Evolutionary conservation across 768 basidiomycete genomes (phyloP).

Genomic region (Rhizopogon rudus): DNA sequence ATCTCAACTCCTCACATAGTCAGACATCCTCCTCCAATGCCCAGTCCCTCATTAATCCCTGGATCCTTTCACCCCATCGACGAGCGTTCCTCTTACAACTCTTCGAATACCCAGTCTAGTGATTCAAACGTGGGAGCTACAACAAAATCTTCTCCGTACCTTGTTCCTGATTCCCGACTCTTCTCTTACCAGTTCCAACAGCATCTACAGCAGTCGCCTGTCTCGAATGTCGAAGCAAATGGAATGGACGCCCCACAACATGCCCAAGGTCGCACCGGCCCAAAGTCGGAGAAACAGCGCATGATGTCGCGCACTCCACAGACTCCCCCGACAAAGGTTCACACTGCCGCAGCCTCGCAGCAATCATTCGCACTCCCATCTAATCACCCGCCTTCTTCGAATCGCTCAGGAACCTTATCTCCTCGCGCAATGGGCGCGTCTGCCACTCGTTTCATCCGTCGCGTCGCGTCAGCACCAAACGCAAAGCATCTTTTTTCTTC

Average conservation of each 20-base stretch:
- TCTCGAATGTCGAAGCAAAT: constrained; percentile 10
- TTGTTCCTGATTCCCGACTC: constrained; percentile 22
- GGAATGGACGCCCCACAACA: constrained; percentile 22
- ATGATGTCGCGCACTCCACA: constrained; percentile 41
- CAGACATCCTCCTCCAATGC: constrained; percentile 29
- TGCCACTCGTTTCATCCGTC: constrained; percentile 85
- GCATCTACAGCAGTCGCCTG: constrained; percentile 4
- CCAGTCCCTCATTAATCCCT: constrained; percentile 49
- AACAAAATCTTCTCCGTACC: constrained; percentile 20
- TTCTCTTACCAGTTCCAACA: constrained; percentile 8
- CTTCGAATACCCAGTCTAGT: constrained; percentile 70
- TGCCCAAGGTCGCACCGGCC: constrained; percentile 23
- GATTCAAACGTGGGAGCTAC: constrained; percentile 50
- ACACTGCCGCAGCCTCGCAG: constrained; percentile 30
- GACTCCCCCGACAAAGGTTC: constrained; percentile 16
- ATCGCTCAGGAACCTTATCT: constrained; percentile 49
- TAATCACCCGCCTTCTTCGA: constrained; percentile 23
- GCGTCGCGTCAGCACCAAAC: constrained; percentile 96
- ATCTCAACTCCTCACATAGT: constrained; percentile 24
- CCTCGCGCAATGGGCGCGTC: constrained; percentile 68
- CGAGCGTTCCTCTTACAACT: constrained; percentile 73
- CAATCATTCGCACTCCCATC: constrained; percentile 35
- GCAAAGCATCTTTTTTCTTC: constrained; percentile 84
- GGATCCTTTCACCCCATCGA: constrained; percentile 48
- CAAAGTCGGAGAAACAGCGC: constrained; percentile 46